Percentiles rank a stretch among this genome's conserved stretches.
These are phyloP conservation scores for Licmophora abbreviata DNA, from an alignment of 108 stramenopile species.

Conservation along the genomic window DNA sequence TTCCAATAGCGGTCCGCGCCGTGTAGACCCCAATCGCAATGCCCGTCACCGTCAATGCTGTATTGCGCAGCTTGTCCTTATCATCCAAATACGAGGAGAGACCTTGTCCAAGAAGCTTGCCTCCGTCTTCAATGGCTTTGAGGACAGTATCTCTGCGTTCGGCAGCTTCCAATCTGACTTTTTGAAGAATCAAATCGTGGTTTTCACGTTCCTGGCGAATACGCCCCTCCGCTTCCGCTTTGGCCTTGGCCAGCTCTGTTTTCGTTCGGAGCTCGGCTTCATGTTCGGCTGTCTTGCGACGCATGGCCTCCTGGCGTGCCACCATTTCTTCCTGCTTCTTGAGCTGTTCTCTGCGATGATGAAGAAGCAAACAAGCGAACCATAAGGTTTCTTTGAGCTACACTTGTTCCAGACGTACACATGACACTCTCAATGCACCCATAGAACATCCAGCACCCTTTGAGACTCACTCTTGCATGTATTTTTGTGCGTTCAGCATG, in stretches of 20 bases:
- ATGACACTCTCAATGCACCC: no score
- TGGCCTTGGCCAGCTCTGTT: constrained; percentile 84
- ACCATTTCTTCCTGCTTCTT: constrained; percentile 96
- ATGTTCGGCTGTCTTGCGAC: constrained; percentile 94
- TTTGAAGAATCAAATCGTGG: constrained; percentile 92
- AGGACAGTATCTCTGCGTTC: constrained; percentile 90
- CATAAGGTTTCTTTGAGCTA: no score
- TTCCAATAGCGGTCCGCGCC: constrained; percentile 81
- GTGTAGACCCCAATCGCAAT: constrained; percentile 91
- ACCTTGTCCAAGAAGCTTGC: constrained; percentile 82
- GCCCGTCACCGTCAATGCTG: constrained; percentile 85
- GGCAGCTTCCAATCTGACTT: constrained; percentile 73
- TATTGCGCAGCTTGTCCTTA: constrained; percentile 87
- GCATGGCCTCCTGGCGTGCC: constrained; percentile 91
- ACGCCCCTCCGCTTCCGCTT: constrained; percentile 92
- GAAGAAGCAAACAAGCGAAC: background rate
- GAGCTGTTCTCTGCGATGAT: constrained; percentile 71
- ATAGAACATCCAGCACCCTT: no score
- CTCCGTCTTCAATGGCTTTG: constrained; percentile 87
- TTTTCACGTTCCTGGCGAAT: constrained; percentile 94
- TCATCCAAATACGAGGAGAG: constrained; percentile 77
- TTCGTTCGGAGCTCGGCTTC: constrained; percentile 90
- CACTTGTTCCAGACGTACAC: no score
- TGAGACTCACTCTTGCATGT: constrained; percentile 88
- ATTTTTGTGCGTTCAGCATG: constrained; percentile 91